A percentile compares a stretch with the other conserved stretches of the same genome.
These are phyloP conservation scores for Podosphaera xanthii DNA, from an alignment of 2,329 filamentous ascomycete genomes.

Conservation along the genomic window DNA sequence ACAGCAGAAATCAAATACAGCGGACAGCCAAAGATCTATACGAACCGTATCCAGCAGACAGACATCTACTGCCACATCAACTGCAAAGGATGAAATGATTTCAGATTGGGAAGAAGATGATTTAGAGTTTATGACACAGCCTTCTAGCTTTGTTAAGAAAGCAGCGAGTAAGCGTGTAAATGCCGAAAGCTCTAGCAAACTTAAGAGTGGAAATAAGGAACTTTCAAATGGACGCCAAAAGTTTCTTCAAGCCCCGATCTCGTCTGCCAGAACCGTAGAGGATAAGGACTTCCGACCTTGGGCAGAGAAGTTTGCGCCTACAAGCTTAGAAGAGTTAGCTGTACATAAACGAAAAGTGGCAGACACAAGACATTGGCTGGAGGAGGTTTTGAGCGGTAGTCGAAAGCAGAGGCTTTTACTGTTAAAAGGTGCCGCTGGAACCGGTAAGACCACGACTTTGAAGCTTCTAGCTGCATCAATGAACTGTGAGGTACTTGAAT, in stretches of 20 bases:
- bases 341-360: slow-evolving; percentile 88
- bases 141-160: slow-evolving; percentile 28
- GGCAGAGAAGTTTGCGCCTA: slow-evolving; percentile 65
- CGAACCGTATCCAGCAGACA: too few species aligned
- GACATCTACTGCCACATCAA: too few species aligned
- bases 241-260: slow-evolving; percentile 23
- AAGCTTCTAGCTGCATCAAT: slow-evolving; percentile 57
- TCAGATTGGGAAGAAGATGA: slow-evolving; percentile 31
- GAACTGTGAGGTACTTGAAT: slow-evolving; percentile 59
- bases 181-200: slow-evolving; percentile 13
- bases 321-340: slow-evolving; percentile 57
- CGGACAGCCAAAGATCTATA: too few species aligned
- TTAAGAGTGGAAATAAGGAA: slow-evolving; percentile 7
- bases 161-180: slow-evolving; percentile 31
- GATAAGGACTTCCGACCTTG: slow-evolving; percentile 44
- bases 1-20: too few species aligned
- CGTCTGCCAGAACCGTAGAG: slow-evolving; percentile 6
- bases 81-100: slow-evolving; percentile 18
- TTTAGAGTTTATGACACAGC: slow-evolving; percentile 26
- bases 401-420: slow-evolving; percentile 53
- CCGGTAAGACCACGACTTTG: slow-evolving; percentile 79
- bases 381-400: slow-evolving; percentile 43
- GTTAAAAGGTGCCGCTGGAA: slow-evolving; percentile 74
- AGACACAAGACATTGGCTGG: slow-evolving; percentile 68
- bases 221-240: slow-evolving; percentile 22